Conservation (phyloP, 2,329 filamentous ascomycete genomes). For the Fusarium chuoi region DNA sequence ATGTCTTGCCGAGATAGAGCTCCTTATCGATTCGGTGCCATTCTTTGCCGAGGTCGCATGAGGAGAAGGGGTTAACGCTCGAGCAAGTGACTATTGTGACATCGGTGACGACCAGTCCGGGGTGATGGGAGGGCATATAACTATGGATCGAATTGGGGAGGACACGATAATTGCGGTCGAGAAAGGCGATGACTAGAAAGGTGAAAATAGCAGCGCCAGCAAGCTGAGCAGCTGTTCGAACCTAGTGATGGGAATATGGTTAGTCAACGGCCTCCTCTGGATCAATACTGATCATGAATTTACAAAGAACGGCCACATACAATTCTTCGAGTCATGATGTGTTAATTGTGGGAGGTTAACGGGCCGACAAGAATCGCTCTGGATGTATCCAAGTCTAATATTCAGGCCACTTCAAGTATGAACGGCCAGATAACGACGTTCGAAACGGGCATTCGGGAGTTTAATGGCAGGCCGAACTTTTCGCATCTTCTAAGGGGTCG, state of each 20-base stretch:
- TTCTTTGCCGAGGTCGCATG: slow-evolving; percentile 76
- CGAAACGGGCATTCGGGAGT: slow-evolving; percentile 37
- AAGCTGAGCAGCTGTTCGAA: slow-evolving; percentile 80
- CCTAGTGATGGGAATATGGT: slow-evolving; percentile 49
- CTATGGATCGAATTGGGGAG: slow-evolving; percentile 87
- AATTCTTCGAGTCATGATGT: slow-evolving; percentile 52
- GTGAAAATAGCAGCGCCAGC: slow-evolving; percentile 71
- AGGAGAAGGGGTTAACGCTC: slow-evolving; percentile 76
- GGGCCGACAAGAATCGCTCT: not conserved
- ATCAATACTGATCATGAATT: not conserved
- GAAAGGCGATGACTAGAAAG: slow-evolving; percentile 78
- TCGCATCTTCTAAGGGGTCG: slow-evolving; percentile 43
- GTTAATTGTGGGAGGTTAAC: slow-evolving; percentile 7
- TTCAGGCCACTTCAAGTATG: slow-evolving; percentile 32
- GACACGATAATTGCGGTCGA: slow-evolving; percentile 89
- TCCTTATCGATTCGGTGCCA: slow-evolving; percentile 94
- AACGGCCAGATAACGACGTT: slow-evolving; percentile 22
- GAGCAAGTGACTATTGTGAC: slow-evolving; percentile 82
- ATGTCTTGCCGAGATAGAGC: slow-evolving; percentile 79
- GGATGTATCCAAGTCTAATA: slow-evolving; percentile 2
- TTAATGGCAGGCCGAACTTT: slow-evolving; percentile 32
- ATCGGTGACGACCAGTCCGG: slow-evolving; percentile 87
- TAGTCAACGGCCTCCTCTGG: not conserved
- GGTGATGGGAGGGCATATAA: slow-evolving; percentile 86
- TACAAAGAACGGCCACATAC: slow-evolving; percentile 39